These are phyloP conservation scores for Saccharum officinarum DNA, from an alignment of 176 grass and related monocot species.

Conservation along the genomic window DNA sequence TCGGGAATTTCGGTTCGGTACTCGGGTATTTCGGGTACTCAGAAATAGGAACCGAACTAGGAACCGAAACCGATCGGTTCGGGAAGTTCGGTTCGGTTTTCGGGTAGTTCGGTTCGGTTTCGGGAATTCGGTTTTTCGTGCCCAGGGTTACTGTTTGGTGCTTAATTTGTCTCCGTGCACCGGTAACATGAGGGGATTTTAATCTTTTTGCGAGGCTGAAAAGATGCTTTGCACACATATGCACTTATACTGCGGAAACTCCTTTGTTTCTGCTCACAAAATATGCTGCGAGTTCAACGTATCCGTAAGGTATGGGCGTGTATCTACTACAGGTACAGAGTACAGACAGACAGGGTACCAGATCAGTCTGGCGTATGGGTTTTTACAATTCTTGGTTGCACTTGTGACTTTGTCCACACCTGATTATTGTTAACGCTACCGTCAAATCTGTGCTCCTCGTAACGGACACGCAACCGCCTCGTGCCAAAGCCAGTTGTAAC, in stretches of 20 bases:
- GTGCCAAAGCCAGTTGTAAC: not conserved
- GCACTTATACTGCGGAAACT: not conserved
- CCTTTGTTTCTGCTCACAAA: not conserved
- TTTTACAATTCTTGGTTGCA: not conserved
- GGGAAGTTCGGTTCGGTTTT: no score
- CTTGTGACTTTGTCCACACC: slow-evolving; percentile 27
- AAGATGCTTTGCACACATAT: slow-evolving; percentile 25
- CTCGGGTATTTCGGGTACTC: no score
- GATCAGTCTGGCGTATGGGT: not conserved
- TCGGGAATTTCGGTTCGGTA: no score
- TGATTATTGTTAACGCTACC: not conserved
- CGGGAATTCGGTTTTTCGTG: no score
- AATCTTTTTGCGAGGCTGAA: not conserved
- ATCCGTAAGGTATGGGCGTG: not conserved
- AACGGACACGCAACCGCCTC: slow-evolving; percentile 33
- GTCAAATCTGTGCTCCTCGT: slow-evolving; percentile 33
- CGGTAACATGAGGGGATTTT: not conserved
- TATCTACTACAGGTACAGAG: not conserved
- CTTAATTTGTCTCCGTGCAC: slow-evolving; percentile 26
- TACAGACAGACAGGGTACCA: not conserved
- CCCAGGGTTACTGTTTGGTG: slow-evolving; percentile 11
- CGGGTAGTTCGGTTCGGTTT: no score
- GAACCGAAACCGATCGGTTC: no score
- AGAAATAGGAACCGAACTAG: no score
- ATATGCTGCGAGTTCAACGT: not conserved